Conservation (phyloP, 805 yeast genomes). For the Sungouiella blattae region DNA sequence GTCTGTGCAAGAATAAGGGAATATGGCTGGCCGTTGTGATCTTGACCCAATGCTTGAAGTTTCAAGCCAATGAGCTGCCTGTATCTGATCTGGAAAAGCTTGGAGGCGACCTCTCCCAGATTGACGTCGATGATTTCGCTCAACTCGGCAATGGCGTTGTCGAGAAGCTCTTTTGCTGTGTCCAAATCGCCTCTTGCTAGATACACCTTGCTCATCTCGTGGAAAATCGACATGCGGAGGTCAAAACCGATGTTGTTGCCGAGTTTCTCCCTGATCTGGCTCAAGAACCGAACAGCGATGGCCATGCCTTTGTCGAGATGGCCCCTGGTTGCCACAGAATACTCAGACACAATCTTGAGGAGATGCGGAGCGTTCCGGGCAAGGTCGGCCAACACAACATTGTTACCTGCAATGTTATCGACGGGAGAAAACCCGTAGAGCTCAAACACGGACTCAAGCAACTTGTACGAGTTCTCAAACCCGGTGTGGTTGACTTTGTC, state of each 20-base stretch:
- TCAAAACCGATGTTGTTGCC: slow-evolving; percentile 19
- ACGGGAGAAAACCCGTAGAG: slow-evolving; percentile 24
- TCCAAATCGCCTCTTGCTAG: slow-evolving; percentile 19
- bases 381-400: slow-evolving; percentile 8
- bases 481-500: slow-evolving; percentile 21
- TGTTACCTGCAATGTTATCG: slow-evolving; percentile 3
- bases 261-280: slow-evolving; percentile 21
- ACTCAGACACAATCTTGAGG: slow-evolving; percentile 24
- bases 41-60: slow-evolving; percentile 4
- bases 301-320: slow-evolving; percentile 16
- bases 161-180: slow-evolving; percentile 21
- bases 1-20: slow-evolving; percentile 1
- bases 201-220: slow-evolving; percentile 29
- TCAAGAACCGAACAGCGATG: slow-evolving; percentile 27
- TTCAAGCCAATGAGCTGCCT: slow-evolving; percentile 16
- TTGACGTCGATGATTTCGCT: slow-evolving; percentile 12
- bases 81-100: slow-evolving; percentile 17
- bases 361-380: slow-evolving; percentile 18
- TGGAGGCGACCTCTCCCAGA: slow-evolving; percentile 16
- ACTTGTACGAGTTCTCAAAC: slow-evolving; percentile 27
- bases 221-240: slow-evolving; percentile 23
- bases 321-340: slow-evolving; percentile 15
- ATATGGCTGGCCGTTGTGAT: slow-evolving; percentile 2
- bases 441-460: slow-evolving; percentile 29
- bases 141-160: slow-evolving; percentile 24